Percentiles rank a stretch among this genome's conserved stretches.
These are phyloP conservation scores for Opeltia flavorubescens DNA, from an alignment of 495 filamentous ascomycete genomes.

Conservation along the genomic window DNA sequence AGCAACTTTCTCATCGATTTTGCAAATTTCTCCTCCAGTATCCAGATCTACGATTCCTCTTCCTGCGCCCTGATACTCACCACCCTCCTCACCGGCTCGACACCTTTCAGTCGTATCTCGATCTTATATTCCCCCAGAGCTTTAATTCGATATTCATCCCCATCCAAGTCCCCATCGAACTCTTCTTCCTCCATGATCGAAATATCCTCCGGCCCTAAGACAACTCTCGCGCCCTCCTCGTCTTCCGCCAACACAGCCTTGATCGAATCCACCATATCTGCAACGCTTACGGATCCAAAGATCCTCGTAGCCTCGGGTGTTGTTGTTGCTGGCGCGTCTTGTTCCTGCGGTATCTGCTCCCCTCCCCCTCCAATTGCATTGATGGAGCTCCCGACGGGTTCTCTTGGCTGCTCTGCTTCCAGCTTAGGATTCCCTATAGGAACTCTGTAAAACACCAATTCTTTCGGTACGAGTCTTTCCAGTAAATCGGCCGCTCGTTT, in stretches of 20 bases:
- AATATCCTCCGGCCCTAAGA: conserved; percentile 36
- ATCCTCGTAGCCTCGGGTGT: conserved; percentile 21
- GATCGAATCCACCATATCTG: conserved; percentile 36
- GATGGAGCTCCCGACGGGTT: conserved; percentile 18
- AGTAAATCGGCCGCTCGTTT: conserved; percentile 33
- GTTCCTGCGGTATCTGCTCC: conserved; percentile 14
- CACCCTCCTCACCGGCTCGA: conserved; percentile 27
- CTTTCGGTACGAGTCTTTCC: conserved; percentile 29
- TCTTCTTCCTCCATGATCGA: conserved; percentile 25
- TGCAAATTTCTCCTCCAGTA: too few relatives aligned
- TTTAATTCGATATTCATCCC: conserved; percentile 33
- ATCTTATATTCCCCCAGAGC: conserved; percentile 38
- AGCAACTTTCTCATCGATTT: too few relatives aligned
- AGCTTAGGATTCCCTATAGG: conserved; percentile 11
- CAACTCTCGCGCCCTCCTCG: conserved; percentile 34
- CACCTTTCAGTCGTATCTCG: conserved; percentile 38
- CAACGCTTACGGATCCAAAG: conserved; percentile 41
- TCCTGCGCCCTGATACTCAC: conserved; percentile 27
- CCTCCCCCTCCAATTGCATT: conserved; percentile 13
- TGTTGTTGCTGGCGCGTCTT: conserved; percentile 14
- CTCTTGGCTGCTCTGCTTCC: conserved; percentile 10
- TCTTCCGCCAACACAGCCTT: conserved; percentile 31
- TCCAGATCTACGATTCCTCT: too few relatives aligned
- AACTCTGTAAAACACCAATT: conserved; percentile 38
- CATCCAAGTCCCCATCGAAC: conserved; percentile 13